Percentiles rank a stretch among this genome's conserved stretches.
phyloP scores from a whole-genome alignment of 2,329 filamentous ascomycete genomes.

The Aspergillus pseudotamarii region DNA sequence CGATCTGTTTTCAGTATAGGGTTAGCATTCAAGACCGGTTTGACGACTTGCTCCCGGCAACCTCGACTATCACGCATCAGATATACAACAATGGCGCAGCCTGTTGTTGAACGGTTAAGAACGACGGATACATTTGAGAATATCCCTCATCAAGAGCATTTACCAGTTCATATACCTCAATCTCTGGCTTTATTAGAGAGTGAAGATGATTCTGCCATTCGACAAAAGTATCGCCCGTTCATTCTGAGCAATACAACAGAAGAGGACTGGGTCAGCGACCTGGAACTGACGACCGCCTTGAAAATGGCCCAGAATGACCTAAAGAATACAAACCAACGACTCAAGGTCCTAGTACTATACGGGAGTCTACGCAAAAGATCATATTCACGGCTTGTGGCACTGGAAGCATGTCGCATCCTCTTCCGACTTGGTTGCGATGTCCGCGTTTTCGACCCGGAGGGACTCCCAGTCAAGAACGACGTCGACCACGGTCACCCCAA shows the following conservation, averaged over 20 bases:
- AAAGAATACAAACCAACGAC: slow-evolving; percentile 37
- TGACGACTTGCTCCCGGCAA: no score
- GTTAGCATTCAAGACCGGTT: no score
- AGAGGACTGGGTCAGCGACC: slow-evolving; percentile 58
- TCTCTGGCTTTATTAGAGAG: slow-evolving; percentile 20
- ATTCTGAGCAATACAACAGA: slow-evolving; percentile 45
- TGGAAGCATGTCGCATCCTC: slow-evolving; percentile 62
- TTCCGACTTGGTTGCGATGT: slow-evolving; percentile 68
- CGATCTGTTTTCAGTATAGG: no score
- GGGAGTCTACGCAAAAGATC: slow-evolving; percentile 62
- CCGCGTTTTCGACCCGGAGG: slow-evolving; percentile 61
- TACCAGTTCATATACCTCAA: neutral
- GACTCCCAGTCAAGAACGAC: slow-evolving; percentile 66
- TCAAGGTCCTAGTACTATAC: slow-evolving; percentile 64
- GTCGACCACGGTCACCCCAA: slow-evolving; percentile 60
- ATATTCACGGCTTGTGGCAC: slow-evolving; percentile 63
- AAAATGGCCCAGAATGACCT: slow-evolving; percentile 56
- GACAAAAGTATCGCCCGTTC: slow-evolving; percentile 61
- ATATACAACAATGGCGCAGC: neutral
- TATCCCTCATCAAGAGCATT: neutral
- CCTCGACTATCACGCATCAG: no score
- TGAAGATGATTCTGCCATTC: slow-evolving; percentile 52
- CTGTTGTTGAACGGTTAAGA: neutral
- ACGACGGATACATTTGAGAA: neutral
- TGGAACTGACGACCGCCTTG: slow-evolving; percentile 59